Evolutionary conservation across 2,329 filamentous ascomycete genomes (phyloP).

Genomic region (Neofusicoccum kwambonambiense): DNA sequence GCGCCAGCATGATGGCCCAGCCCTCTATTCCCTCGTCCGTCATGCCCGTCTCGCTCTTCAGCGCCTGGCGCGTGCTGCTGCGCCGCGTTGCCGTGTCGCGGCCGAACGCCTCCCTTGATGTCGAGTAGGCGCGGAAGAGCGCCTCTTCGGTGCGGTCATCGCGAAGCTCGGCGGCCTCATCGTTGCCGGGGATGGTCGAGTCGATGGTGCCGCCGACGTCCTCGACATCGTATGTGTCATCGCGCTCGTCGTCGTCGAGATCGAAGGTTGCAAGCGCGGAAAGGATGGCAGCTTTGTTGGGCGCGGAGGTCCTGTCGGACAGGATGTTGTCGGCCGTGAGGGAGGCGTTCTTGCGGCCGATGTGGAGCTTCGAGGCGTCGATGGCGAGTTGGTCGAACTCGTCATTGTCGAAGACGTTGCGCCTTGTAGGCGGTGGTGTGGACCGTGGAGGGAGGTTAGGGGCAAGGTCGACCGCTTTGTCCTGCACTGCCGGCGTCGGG

Average conservation of each 20-base stretch:
- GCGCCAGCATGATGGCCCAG: slow-evolving; percentile 81
- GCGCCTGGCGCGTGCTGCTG: slow-evolving; percentile 57
- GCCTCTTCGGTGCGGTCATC: slow-evolving; percentile 65
- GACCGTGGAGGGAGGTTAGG: slow-evolving; percentile 56
- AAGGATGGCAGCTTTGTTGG: slow-evolving; percentile 81
- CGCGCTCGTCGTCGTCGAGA: slow-evolving; percentile 90
- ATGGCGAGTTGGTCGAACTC: slow-evolving; percentile 71
- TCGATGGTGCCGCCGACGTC: slow-evolving; percentile 92
- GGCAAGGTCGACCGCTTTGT: neutral
- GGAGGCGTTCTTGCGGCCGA: slow-evolving; percentile 67
- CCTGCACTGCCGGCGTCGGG: slow-evolving; percentile 33
- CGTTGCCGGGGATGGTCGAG: slow-evolving; percentile 48
- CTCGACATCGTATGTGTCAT: slow-evolving; percentile 91
- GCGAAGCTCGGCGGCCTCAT: slow-evolving; percentile 55
- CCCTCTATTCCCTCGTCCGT: slow-evolving; percentile 93
- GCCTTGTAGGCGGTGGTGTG: slow-evolving; percentile 53
- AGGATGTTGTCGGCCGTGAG: slow-evolving; percentile 72
- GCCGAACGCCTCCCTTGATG: slow-evolving; percentile 64
- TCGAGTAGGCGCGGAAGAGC: slow-evolving; percentile 71
- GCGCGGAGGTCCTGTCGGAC: slow-evolving; percentile 61
- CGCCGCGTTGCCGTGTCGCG: slow-evolving; percentile 70
- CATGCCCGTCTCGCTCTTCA: slow-evolving; percentile 80
- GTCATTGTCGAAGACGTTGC: slow-evolving; percentile 77
- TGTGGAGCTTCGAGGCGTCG: slow-evolving; percentile 67
- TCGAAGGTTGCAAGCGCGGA: slow-evolving; percentile 88